Base-by-base conservation (phyloP, 106 monocot genomes). In the Platanthera guangdongensis region DNA sequence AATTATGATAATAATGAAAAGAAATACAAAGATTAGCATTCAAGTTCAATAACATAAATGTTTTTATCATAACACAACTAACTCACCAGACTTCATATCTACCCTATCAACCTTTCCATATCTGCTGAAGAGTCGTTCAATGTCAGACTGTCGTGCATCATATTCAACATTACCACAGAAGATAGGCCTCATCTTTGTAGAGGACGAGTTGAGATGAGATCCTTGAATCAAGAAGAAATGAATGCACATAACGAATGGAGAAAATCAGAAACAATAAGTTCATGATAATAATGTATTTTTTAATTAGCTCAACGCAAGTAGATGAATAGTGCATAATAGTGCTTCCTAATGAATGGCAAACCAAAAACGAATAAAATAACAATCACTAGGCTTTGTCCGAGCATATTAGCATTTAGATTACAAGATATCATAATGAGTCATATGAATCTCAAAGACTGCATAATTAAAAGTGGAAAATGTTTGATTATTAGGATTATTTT, bases 101-200 rank as follows among this genome's bases (percentile, higher is more conserved):
- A 96, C 91, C 74, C 91, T 85, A 60, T 96, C 93, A 57, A 96
- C 92, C 75, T 85, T 88, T 51, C 96, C 93, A 77, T 93, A 96
- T 84, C 78, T 88, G 68, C 90, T 60, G 71, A 96, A 96, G 77
- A 93, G 87, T 22, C 89, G 74, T 71, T 96, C 96, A 77, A 91
- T 82, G 7, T 93, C 96, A 74, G 96, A 96, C n/a, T 90, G 93
- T 14, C 93, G 87, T 52, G 87, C 84, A 86, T 96, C 93, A 83
- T 89, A 91, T 71, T 96, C 96, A 83, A 96, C 78, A 79, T 96
- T 96, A 9, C 96, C 96, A 84, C 96, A 96, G 57, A 96, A 96
- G 65, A 96, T 86, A 16, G 96, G 89, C 87, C 76, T 95, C 95
- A 95, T 95, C 64, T 71, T 80, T 10, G 62, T 50, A 72, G 51